Conservation (phyloP, 768 basidiomycete genomes). For the Crassisporium funariophilum region DNA sequence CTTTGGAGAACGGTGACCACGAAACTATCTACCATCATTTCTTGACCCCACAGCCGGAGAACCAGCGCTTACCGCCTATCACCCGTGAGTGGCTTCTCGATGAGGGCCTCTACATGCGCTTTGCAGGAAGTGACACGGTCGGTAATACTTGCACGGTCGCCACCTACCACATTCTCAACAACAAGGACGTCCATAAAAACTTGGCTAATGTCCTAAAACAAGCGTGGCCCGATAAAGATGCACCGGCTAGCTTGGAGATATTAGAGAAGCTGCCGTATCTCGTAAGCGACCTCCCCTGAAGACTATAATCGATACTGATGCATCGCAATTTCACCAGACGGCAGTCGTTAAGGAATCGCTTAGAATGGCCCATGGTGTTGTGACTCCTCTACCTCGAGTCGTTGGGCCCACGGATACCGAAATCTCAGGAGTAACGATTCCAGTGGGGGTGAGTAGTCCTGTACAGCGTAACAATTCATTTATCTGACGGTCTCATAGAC, state of each 20-base stretch:
- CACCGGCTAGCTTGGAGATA: conserved; percentile 30
- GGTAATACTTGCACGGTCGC: conserved; percentile 41
- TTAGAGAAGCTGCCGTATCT: conserved; percentile 50
- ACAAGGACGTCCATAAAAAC: conserved; percentile 27
- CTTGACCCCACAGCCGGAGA: conserved; percentile 32
- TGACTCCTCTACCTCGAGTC: conserved; percentile 40
- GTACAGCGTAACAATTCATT: background rate
- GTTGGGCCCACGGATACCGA: conserved; percentile 33
- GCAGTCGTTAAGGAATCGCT: conserved; percentile 51
- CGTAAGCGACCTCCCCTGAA: conserved; percentile 26
- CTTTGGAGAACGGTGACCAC: conserved; percentile 31
- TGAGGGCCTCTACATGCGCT: conserved; percentile 37
- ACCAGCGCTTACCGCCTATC: conserved; percentile 31
- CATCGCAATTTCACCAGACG: conserved; percentile 38
- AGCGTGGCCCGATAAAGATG: conserved; percentile 43
- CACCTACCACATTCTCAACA: conserved; percentile 35
- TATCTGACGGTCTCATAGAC: conserved; percentile 28
- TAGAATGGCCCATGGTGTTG: conserved; percentile 41
- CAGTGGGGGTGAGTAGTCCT: conserved; percentile 35
- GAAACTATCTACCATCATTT: conserved; percentile 42
- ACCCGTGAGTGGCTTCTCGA: conserved; percentile 37
- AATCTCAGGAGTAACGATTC: conserved; percentile 38
- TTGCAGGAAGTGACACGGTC: conserved; percentile 48
- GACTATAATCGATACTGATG: background rate
- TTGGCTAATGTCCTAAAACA: conserved; percentile 34